Conservation (phyloP, 768 basidiomycete species). For the Amanita brunnescens region DNA sequence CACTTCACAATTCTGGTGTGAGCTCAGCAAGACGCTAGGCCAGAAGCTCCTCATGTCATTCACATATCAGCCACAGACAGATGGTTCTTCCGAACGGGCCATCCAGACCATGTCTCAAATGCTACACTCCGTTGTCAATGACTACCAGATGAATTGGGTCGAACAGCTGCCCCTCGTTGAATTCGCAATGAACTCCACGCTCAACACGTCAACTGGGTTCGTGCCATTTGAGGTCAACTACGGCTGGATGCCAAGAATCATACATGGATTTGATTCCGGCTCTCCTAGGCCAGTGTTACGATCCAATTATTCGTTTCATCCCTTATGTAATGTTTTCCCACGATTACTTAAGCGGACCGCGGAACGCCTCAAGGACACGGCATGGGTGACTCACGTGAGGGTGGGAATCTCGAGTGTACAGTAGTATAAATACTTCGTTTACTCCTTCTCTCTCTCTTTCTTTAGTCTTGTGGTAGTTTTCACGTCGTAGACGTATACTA, state of each 20-base stretch:
- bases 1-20: conserved; percentile 24
- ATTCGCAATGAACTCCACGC: conserved; percentile 28
- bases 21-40: conserved; percentile 17
- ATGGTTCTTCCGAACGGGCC: conserved; percentile 22
- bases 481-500: too few relatives aligned
- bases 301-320: too few relatives aligned
- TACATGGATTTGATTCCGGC: conserved; percentile 4
- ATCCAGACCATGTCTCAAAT: conserved; percentile 24
- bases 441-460: too few relatives aligned
- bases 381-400: too few relatives aligned
- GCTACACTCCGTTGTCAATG: conserved; percentile 14
- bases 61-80: conserved; percentile 34
- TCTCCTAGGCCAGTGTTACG: too few relatives aligned
- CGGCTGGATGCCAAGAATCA: conserved; percentile 18
- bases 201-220: conserved; percentile 22
- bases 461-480: too few relatives aligned
- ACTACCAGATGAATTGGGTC: conserved; percentile 26
- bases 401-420: too few relatives aligned
- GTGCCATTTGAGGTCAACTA: conserved; percentile 23
- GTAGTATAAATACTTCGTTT: too few relatives aligned
- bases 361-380: too few relatives aligned
- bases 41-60: conserved; percentile 25
- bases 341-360: too few relatives aligned
- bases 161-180: conserved; percentile 22
- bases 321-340: too few relatives aligned